Evolutionary conservation across 495 filamentous ascomycete species (phyloP).

Genomic region (Trichoderma reesei): DNA sequence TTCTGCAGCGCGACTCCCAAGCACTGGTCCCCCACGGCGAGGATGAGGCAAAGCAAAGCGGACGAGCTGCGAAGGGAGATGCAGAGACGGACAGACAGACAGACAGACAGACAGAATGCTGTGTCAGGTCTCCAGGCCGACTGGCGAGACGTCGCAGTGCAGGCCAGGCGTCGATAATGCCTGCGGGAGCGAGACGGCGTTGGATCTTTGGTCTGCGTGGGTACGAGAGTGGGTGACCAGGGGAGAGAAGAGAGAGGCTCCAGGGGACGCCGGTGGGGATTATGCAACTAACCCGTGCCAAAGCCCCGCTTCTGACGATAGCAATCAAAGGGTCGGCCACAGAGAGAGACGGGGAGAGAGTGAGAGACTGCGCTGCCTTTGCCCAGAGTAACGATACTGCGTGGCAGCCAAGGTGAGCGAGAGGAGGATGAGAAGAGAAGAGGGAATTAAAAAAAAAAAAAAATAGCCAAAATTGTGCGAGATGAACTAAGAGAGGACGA

Average conservation of each 20-base stretch:
- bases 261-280: neutral
- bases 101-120: neutral
- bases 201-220: slow-evolving; percentile 8
- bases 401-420: too few species aligned
- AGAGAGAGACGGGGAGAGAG: neutral
- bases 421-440: too few species aligned
- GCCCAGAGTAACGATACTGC: too few species aligned
- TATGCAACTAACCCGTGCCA: neutral
- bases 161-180: slow-evolving; percentile 5
- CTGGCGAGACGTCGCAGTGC: slow-evolving; percentile 9
- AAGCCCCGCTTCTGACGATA: neutral
- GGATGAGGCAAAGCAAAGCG: neutral
- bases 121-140: slow-evolving; percentile 2
- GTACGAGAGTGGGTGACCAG: slow-evolving; percentile 2
- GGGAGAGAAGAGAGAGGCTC: slow-evolving; percentile 3
- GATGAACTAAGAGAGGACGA: too few species aligned
- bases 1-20: neutral
- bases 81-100: neutral
- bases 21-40: neutral
- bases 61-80: neutral
- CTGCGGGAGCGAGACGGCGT: slow-evolving; percentile 9
- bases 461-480: too few species aligned
- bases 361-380: neutral
- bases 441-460: too few species aligned
- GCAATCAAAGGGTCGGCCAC: neutral